These are phyloP conservation scores for Chlorella sp. DNA, from an alignment of 139 green algal genomes.

Conservation along the genomic window DNA sequence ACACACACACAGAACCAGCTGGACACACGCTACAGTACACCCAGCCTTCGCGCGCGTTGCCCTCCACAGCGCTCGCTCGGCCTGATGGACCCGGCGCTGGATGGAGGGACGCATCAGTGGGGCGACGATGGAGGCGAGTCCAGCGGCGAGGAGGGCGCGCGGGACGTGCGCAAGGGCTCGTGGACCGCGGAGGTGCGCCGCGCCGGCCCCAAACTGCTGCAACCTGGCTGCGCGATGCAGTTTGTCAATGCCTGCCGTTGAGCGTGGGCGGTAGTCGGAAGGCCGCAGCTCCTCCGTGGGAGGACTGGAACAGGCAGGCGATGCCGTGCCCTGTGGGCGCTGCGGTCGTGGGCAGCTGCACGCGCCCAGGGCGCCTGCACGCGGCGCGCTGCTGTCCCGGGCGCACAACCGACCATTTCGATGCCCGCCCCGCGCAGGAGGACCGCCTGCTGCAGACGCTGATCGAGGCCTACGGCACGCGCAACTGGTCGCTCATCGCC, in stretches of 20 bases:
- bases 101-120: too few relatives aligned
- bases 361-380: too few relatives aligned
- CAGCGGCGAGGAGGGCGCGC: too few relatives aligned
- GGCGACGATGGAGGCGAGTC: too few relatives aligned
- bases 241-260: not conserved
- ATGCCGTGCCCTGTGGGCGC: not conserved
- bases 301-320: too few relatives aligned
- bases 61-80: too few relatives aligned
- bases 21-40: too few relatives aligned
- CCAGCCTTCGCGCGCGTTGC: too few relatives aligned
- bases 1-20: too few relatives aligned
- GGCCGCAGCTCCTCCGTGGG: not conserved
- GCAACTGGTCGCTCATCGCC: constrained; percentile 80
- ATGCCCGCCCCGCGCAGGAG: constrained; percentile 38
- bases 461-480: constrained; percentile 45
- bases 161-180: not conserved
- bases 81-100: too few relatives aligned
- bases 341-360: not conserved
- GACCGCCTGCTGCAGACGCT: constrained; percentile 48
- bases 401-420: too few relatives aligned
- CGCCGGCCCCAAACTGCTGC: not conserved
- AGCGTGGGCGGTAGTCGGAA: not conserved
- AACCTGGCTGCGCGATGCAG: not conserved
- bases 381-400: too few relatives aligned
- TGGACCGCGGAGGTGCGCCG: constrained; percentile 1